Base-by-base conservation (phyloP, 495 filamentous ascomycete species). In the Glarea lozoyensis region DNA sequence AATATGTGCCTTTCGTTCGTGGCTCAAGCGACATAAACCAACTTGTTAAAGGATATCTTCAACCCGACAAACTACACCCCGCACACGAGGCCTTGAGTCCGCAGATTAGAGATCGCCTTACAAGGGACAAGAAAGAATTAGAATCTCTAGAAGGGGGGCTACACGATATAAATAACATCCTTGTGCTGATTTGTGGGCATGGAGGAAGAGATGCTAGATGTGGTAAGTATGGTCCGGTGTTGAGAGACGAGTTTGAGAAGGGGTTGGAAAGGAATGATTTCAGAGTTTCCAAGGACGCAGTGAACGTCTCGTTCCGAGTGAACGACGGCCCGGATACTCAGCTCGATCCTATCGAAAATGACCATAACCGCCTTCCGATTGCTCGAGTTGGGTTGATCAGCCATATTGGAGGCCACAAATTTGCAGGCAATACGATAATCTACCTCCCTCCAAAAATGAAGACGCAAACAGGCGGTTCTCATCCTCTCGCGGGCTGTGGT, bases 381-480 rank as follows among this genome's bases (percentile, higher is more conserved):
- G 75, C 73, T 2, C 69, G 78, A 48, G 73, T 95, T 4, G 86
- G 77, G 1, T 58, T 83, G 35, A 87, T 90, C 44, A 90, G 84
- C 57, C 90, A 97, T 64, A 76, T 97, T 41, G 86, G 88, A 0
- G 90, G 90, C 1, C 90, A 96, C 52, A 92, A 92, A 49, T 95
- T 82, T 55, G 90, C 90, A 0, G 90, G 90, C 2, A 97, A 97
- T 64, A 79, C 95, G 11, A 88, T 96, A 37, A 63, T 96, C 1
- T 97, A 95, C 59, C 63, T 95, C 2, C 90, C 90, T 2, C 81
- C 79, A 3, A 44, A 46, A 0, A 39, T 67, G 30, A 66, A 58
- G 50, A 63, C 55, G 5, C 42, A 21, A 18, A 56, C 52, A 5
- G 66, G 63, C 1, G 47, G 60, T 39, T 34, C 30, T n/a, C 69